A percentile compares a stretch with the other conserved stretches of the same genome.
Conservation (phyloP, 108 stramenopile genomes). For the Conticribra weissflogii region DNA sequence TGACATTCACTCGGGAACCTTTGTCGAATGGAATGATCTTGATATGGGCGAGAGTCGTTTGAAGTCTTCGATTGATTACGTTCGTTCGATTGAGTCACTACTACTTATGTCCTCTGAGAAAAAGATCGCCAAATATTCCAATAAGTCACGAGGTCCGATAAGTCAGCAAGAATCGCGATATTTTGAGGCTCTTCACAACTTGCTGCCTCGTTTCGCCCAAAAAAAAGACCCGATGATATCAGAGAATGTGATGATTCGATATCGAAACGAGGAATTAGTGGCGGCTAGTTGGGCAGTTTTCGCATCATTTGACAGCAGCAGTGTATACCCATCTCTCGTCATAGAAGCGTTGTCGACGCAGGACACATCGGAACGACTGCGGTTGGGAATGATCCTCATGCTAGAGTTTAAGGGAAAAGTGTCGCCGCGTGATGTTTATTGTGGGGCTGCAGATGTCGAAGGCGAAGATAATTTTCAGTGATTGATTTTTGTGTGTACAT, state of each 20-base stretch:
- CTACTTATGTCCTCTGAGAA: too few species aligned
- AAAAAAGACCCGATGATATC: too few species aligned
- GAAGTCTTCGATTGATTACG: slow-evolving; percentile 7
- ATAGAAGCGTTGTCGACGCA: slow-evolving; percentile 27
- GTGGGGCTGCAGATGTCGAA: background rate
- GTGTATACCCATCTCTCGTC: slow-evolving; percentile 13
- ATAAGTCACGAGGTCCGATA: too few species aligned
- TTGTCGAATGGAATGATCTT: slow-evolving; percentile 37
- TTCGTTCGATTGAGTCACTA: slow-evolving; percentile 22
- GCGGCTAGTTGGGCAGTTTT: slow-evolving; percentile 40
- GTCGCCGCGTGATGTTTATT: background rate
- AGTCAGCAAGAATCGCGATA: too few species aligned
- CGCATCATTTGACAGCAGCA: slow-evolving; percentile 11
- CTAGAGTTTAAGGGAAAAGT: slow-evolving; percentile 12
- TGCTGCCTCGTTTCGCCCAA: too few species aligned
- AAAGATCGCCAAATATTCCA: too few species aligned
- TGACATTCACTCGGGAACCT: slow-evolving; percentile 29
- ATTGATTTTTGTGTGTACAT: too few species aligned
- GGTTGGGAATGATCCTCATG: slow-evolving; percentile 31
- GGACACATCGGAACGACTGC: slow-evolving; percentile 38
- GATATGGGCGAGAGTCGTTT: slow-evolving; percentile 4
- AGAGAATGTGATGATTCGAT: background rate
- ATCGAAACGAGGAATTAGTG: slow-evolving; percentile 5
- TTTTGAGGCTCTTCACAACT: too few species aligned
- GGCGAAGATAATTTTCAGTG: background rate